Conservation (phyloP, 345 rosid species). For the Syzygium jambos region DNA sequence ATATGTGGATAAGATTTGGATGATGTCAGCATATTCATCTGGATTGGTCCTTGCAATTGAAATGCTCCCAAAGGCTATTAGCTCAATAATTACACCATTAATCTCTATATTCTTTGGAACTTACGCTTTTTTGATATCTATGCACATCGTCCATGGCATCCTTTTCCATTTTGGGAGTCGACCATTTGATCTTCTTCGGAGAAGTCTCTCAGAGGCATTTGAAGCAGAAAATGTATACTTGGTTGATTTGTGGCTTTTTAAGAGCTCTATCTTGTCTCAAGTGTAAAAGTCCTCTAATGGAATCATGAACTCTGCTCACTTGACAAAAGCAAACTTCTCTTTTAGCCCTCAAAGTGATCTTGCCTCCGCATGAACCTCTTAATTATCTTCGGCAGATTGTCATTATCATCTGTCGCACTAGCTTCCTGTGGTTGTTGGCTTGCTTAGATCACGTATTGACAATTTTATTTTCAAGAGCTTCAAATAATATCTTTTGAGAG, state of each 20-base stretch:
- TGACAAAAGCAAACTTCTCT: not conserved
- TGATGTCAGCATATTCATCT: not conserved
- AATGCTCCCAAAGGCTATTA: not conserved
- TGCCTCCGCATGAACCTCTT: not conserved
- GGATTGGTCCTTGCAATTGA: not conserved
- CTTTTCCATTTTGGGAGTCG: not conserved
- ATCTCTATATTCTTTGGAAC: not conserved
- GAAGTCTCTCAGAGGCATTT: not conserved
- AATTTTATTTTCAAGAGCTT: not conserved
- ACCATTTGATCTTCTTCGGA: not conserved
- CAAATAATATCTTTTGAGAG: not conserved
- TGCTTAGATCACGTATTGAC: not conserved
- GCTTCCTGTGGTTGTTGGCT: not conserved
- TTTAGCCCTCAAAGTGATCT: not conserved
- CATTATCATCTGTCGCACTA: not conserved
- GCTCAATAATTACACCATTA: not conserved
- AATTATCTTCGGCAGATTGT: not conserved
- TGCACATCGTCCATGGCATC: not conserved
- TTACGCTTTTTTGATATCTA: not conserved
- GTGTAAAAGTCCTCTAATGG: not conserved
- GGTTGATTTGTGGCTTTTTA: not conserved
- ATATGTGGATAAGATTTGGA: not conserved
- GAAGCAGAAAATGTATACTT: not conserved
- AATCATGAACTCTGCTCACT: not conserved
- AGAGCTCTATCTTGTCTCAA: not conserved